Conservation (phyloP, 169 alveolate genomes). For the Eimeria falciformis region DNA sequence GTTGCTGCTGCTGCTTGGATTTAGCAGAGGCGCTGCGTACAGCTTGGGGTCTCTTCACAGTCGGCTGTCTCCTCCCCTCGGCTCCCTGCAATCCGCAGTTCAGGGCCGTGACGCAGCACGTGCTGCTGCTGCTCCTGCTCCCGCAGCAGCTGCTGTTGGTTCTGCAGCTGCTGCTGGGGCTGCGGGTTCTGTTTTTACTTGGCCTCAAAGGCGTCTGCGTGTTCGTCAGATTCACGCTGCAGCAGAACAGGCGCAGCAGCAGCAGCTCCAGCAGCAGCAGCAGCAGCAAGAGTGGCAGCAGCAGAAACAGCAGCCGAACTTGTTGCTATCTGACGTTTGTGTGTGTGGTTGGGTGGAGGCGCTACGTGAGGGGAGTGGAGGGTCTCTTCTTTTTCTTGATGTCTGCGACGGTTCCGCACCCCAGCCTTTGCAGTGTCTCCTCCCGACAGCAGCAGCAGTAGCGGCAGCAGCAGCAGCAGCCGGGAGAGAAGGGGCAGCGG, state of each 20-base stretch:
- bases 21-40: neutral
- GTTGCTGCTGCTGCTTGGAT: conserved; percentile 17
- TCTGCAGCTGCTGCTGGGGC: neutral
- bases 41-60: neutral
- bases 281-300: neutral
- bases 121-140: conserved; percentile 3
- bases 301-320: neutral
- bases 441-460: conserved; percentile 21
- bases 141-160: neutral
- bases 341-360: conserved; percentile 4
- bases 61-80: no score
- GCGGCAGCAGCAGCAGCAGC: conserved; percentile 5
- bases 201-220: conserved; percentile 7
- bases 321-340: neutral
- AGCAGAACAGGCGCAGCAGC: neutral
- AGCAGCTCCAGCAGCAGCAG: conserved; percentile 13
- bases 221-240: neutral
- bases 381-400: neutral
- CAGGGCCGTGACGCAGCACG: neutral
- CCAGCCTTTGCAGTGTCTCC: neutral
- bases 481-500: neutral
- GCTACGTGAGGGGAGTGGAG: conserved; percentile 5
- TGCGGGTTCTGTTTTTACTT: neutral
- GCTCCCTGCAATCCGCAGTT: no score
- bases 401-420: neutral